A percentile compares a stretch with the other conserved stretches of the same genome.
Conservation (phyloP, 768 basidiomycete species). For the Termitomyces eurrhizus region DNA sequence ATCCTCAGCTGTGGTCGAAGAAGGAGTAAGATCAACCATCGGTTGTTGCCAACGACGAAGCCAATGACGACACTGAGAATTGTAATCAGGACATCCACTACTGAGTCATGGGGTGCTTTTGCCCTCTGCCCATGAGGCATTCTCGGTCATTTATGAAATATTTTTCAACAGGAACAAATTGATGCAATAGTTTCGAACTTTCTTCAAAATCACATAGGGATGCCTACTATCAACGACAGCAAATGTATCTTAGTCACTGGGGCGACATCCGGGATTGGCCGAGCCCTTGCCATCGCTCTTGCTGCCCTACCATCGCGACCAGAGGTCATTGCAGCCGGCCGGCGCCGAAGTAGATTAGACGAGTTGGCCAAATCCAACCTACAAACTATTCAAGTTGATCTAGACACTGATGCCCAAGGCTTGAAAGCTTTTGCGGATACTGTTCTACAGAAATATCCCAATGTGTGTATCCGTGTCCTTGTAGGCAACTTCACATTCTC, state of each 20-base stretch:
- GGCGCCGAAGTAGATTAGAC: constrained; percentile 50
- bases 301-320: constrained; percentile 44
- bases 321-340: constrained; percentile 46
- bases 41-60: constrained; percentile 8
- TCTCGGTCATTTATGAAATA: background rate
- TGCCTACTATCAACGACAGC: constrained; percentile 8
- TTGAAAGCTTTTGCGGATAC: constrained; percentile 39
- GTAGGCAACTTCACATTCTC: background rate
- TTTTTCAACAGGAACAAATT: background rate
- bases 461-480: constrained; percentile 30
- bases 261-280: constrained; percentile 56
- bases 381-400: constrained; percentile 39
- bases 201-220: background rate
- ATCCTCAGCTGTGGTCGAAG: constrained; percentile 5
- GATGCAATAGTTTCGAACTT: background rate
- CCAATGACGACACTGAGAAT: constrained; percentile 4
- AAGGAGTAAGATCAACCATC: constrained; percentile 14
- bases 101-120: constrained; percentile 1
- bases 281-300: constrained; percentile 48
- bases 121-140: background rate
- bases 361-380: constrained; percentile 40
- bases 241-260: constrained; percentile 24
- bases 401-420: constrained; percentile 31
- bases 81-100: background rate
- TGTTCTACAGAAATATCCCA: constrained; percentile 41